Base-by-base conservation (phyloP, 176 grass and related monocot genomes). In the Oryza australiensis region DNA sequence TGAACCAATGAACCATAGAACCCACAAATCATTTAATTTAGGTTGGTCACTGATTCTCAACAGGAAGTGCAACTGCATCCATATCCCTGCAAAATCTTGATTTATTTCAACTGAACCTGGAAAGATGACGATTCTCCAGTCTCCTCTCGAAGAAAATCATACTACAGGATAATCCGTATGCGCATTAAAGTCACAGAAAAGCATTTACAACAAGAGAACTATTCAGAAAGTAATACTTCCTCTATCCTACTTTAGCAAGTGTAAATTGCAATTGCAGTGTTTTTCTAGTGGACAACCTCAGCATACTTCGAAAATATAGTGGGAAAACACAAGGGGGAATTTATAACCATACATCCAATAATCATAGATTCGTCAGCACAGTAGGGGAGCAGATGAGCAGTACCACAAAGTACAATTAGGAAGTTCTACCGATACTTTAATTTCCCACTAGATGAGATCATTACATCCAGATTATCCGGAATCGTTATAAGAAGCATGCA, bases 201-300 rank as follows among this genome's bases (percentile, higher is more conserved):
- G 16, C 26, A 68, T 10, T 68, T 26, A 51, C 41, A 51, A 80
- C 14, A 55, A 75, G n/a, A n/a, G n/a, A n/a, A n/a, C n/a, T n/a
- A n/a, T 40, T 53, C 30, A 16, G 15, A 26, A 85, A 29, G 5
- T 4, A 28, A 64, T 34, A 26, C 12, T 32, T 27, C 9, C 12
- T 65, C 42, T 35, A 20, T 63, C 64, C 57, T 76, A 29, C 66
- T 76, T 62, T 77, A 53, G 27, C 46, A 78, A 37, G 14, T 28
- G 18, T 10, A 24, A 76, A 40, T 20, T 62, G 5, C 20, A 46
- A 48, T 18, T 59, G 14, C 29, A 26, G 65, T 11, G 1, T 22
- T 26, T 70, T 22, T 62, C 9, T 0, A 37, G 42, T 4, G 20
- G 8, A 70, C 12, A 5, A 77, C 20, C 28, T 87, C 28, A 20